phyloP scores from a whole-genome alignment of 2,329 filamentous ascomycete genomes.

The Thielaviopsis cerberus region DNA sequence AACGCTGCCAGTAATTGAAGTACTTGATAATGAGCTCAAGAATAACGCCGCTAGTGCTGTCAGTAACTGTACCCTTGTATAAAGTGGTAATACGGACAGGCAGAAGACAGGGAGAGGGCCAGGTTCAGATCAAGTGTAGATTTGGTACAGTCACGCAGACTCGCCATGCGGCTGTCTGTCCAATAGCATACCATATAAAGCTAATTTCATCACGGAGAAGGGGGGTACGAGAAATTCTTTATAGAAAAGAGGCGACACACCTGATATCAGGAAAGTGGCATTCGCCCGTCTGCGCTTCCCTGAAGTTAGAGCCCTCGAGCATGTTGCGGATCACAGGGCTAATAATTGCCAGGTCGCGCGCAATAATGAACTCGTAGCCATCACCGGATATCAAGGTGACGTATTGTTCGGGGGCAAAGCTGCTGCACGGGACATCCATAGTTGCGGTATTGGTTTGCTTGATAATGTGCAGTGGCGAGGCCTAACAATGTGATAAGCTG shows the following conservation, averaged over 20 bases:
- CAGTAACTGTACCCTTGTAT: background rate
- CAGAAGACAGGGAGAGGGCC: background rate
- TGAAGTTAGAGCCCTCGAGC: slow-evolving; percentile 44
- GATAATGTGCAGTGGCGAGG: too few species aligned
- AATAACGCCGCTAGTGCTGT: slow-evolving; percentile 40
- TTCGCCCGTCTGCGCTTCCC: slow-evolving; percentile 12
- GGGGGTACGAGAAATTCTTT: background rate
- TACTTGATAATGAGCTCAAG: slow-evolving; percentile 71
- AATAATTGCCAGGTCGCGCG: slow-evolving; percentile 50
- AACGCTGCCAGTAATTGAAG: slow-evolving; percentile 71
- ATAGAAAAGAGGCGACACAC: slow-evolving; percentile 8
- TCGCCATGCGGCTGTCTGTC: slow-evolving; percentile 11
- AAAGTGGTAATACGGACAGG: background rate
- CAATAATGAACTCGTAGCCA: slow-evolving; percentile 57
- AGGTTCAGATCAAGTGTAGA: slow-evolving; percentile 13
- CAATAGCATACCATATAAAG: background rate
- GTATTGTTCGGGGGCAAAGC: slow-evolving; percentile 37
- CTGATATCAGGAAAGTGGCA: slow-evolving; percentile 13
- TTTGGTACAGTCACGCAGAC: slow-evolving; percentile 10
- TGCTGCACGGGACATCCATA: background rate
- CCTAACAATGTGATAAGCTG: background rate
- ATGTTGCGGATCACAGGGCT: slow-evolving; percentile 58
- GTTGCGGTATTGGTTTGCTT: too few species aligned
- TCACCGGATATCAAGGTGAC: slow-evolving; percentile 61
- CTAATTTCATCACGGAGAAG: background rate